Base-by-base conservation (phyloP, 2,329 filamentous ascomycete species). In the Pestalotiopsis sp. region DNA sequence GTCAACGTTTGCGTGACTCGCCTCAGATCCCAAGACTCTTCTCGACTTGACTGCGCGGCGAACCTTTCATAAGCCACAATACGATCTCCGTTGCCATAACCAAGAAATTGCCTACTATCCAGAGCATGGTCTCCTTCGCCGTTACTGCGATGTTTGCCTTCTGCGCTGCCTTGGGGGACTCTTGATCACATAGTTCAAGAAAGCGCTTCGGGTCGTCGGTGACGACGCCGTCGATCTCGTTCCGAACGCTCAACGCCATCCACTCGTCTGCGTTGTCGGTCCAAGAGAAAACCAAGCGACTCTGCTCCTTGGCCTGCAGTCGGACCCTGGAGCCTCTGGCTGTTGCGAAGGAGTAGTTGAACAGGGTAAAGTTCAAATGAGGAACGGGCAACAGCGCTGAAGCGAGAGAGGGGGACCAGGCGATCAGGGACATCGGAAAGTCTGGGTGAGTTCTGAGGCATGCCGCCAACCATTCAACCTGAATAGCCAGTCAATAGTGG, bases 141-240 rank as follows among this genome's bases (percentile, higher is more conserved):
- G 61, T 64, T 38, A 25, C n/a, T 38, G 13, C 20, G 20, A 36
- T 49, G 4, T 13, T n/a, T 27, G 12, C 31, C 38, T 64, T 36
- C 31, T 23, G 31, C 41, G 31, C 61, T 13, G 17, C 61, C 61
- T 64, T 38, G 20, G 13, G 31, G 1, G 56, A 61, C 65, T 36
- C 25, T 39, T 67, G 56, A 17, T 52, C 38, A 31, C 57, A 67
- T 11, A 67, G 20, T 2, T 67, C 65, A 12, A 49, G 31, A 31
- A 67, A 67, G 2, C 57, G 65, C 20, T 67, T 67, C 20, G 65
- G 65, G 14, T 67, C 39, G 41, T 67, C 65, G 36, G 65, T 67
- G 14, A 67, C 52, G 14, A 67, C 65, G 65, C 65, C 65, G 57
- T 67, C 58, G 3, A 62, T 23, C 14, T 56, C 58, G 39, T 67